Base-by-base conservation (phyloP, 495 filamentous ascomycete genomes). In the Tuber aestivum region DNA sequence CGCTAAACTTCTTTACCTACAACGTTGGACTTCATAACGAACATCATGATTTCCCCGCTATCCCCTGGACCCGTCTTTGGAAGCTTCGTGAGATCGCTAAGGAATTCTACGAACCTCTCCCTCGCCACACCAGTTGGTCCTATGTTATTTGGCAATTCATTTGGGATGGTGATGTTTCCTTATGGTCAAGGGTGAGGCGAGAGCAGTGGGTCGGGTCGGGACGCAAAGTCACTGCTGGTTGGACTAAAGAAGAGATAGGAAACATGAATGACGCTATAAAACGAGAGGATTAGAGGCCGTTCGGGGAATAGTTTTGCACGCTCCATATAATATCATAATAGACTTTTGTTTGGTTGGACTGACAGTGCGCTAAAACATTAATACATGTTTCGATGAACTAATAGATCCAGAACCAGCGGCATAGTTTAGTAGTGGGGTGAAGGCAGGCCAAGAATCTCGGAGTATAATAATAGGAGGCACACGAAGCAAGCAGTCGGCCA, bases 1-100 rank as follows among this genome's bases (percentile, higher is more conserved):
- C 92, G 0, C 87, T 98, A 65, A 99, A 99, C 84, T 84, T 94
- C 71, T 84, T 99, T 32, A 97, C 94, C 1, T 99, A 97, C 85
- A 98, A 99, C 78, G 95, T 99, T 16, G 95, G 95, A 27, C 84
- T 97, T 78, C 95, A 99, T 84, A 99, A 99, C 81, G 95, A 99
- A 86, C 95, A 99, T 84, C 95, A 99, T 82, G 95, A 99, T 83
- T 99, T 99, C 86, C 95, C 95, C 37, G 95, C 96, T 37, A 89
- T 99, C 71, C 95, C 95, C 3, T 99, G 95, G 95, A 97, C 93
- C 5, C 86, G 90, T 10, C 86, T 99, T 38, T 91, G 91, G 5
- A 85, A 84, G 78, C 85, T 99, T 73, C 88, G 93, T 82, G 84
- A 88, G 76, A 91, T 97, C n/a, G 95, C 95, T 14, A 87, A 86